phyloP scores from a whole-genome alignment of 116 monocot genomes.

The Cymodocea nodosa region DNA sequence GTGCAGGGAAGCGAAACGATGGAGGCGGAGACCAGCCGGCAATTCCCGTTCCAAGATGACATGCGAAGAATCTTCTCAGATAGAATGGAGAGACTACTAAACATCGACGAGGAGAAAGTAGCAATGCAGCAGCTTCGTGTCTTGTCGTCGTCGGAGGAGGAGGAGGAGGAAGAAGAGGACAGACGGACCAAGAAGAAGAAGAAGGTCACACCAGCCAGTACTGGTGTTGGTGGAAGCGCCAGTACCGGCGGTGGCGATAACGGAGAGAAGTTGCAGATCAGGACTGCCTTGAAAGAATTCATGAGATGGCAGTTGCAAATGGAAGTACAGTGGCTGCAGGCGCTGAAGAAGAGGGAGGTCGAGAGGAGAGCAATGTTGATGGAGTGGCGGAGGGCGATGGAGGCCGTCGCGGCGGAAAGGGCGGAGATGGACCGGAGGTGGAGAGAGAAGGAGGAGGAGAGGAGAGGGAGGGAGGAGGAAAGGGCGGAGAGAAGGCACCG shows the following conservation, averaged over 20 bases:
- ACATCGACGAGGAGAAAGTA: slow-evolving; percentile 6
- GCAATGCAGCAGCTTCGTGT: background rate
- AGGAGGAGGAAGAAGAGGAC: slow-evolving; percentile 9
- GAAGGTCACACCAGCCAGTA: slow-evolving; percentile 2
- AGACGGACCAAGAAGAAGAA: slow-evolving; percentile 12
- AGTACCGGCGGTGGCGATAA: background rate
- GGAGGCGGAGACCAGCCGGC: slow-evolving; percentile 19
- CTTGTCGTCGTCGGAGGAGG: slow-evolving; percentile 12
- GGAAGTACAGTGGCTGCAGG: slow-evolving; percentile 30
- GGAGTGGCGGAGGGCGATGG: slow-evolving; percentile 41
- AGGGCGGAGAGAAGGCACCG: slow-evolving; percentile 32
- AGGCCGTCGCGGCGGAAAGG: slow-evolving; percentile 28
- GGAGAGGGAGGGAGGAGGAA: slow-evolving; percentile 29
- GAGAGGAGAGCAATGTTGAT: slow-evolving; percentile 34
- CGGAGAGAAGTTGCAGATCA: slow-evolving; percentile 10
- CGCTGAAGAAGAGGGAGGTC: slow-evolving; percentile 29
- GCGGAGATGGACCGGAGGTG: slow-evolving; percentile 25
- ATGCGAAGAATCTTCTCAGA: slow-evolving; percentile 39
- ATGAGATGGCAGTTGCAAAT: slow-evolving; percentile 30
- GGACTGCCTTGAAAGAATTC: slow-evolving; percentile 23
- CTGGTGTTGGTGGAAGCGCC: background rate
- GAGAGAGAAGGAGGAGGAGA: slow-evolving; percentile 48
- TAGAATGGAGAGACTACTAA: slow-evolving; percentile 25
- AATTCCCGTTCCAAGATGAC: slow-evolving; percentile 48
- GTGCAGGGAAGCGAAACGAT: slow-evolving; percentile 16